Percentiles rank a stretch among this genome's conserved stretches.
These are phyloP conservation scores for Calocybe gangraenosa DNA, from an alignment of 768 basidiomycete genomes.

Conservation along the genomic window DNA sequence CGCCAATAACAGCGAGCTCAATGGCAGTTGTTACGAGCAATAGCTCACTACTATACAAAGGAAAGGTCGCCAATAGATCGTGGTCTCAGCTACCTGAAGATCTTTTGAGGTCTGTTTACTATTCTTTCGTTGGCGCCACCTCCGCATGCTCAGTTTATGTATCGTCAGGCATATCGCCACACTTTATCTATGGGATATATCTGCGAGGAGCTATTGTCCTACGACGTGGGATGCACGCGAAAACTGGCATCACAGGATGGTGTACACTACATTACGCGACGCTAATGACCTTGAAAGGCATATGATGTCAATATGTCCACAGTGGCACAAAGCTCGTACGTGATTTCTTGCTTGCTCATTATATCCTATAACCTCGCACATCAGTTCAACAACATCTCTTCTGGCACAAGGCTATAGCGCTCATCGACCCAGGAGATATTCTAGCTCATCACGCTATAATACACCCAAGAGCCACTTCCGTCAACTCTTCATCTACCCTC, in stretches of 20 bases:
- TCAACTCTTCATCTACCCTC: slow-evolving; percentile 28
- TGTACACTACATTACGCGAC: slow-evolving; percentile 61
- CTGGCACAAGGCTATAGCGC: slow-evolving; percentile 60
- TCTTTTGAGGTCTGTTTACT: too few relatives aligned
- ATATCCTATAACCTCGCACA: slow-evolving; percentile 7
- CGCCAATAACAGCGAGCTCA: too few relatives aligned
- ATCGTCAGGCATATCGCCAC: slow-evolving; percentile 50
- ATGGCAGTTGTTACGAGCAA: too few relatives aligned
- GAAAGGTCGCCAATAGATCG: too few relatives aligned
- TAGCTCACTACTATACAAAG: too few relatives aligned
- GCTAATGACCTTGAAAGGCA: slow-evolving; percentile 51
- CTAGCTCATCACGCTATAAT: slow-evolving; percentile 46
- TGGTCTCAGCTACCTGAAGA: too few relatives aligned
- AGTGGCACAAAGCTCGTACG: slow-evolving; percentile 61
- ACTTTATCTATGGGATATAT: slow-evolving; percentile 48
- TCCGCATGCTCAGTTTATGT: too few relatives aligned
- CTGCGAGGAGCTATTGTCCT: slow-evolving; percentile 42
- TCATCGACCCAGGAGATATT: slow-evolving; percentile 60
- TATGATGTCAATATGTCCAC: slow-evolving; percentile 57
- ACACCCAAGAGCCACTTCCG: slow-evolving; percentile 32
- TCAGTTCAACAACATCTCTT: slow-evolving; percentile 68
- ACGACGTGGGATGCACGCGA: slow-evolving; percentile 44
- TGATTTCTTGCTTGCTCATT: slow-evolving; percentile 9
- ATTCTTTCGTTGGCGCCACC: too few relatives aligned
- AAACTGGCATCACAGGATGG: slow-evolving; percentile 58